A percentile compares a stretch with the other conserved stretches of the same genome.
Conservation (phyloP, 345 rosid species). For the Eucalyptus shirleyi region DNA sequence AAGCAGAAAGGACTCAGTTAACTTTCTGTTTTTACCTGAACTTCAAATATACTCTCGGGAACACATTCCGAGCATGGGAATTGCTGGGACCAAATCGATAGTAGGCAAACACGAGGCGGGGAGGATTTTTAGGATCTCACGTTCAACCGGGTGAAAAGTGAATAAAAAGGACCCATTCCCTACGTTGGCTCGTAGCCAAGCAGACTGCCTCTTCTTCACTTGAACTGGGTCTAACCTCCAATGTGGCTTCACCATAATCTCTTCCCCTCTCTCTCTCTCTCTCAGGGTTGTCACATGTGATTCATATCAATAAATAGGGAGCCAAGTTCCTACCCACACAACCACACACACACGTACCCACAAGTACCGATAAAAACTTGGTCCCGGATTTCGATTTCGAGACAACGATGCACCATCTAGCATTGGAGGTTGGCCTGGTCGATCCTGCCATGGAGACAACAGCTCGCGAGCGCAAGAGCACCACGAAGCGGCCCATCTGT, state of each 20-base stretch:
- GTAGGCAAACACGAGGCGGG: conserved; percentile 3
- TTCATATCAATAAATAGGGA: neutral
- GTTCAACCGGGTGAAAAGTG: conserved; percentile 5
- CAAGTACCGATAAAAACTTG: neutral
- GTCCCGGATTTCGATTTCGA: neutral
- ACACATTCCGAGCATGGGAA: neutral
- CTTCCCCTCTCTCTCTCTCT: neutral
- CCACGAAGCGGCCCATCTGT: conserved; percentile 23
- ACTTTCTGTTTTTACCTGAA: neutral
- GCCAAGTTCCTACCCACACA: neutral
- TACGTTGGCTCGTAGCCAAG: conserved; percentile 32
- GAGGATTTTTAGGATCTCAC: conserved; percentile 4
- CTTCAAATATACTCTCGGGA: neutral
- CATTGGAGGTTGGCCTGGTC: conserved; percentile 21
- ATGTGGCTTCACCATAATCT: conserved; percentile 13
- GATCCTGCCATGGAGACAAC: neutral
- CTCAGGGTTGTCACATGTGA: neutral
- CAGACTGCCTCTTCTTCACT: neutral
- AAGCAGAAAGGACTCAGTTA: neutral
- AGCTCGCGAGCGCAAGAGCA: neutral
- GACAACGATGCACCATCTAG: conserved; percentile 25
- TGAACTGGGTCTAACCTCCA: neutral
- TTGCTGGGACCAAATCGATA: neutral
- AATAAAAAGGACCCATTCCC: conserved; percentile 9
- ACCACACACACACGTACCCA: neutral